These are phyloP conservation scores for Solanum etuberosum DNA, from an alignment of 257 asterid species.

Conservation along the genomic window DNA sequence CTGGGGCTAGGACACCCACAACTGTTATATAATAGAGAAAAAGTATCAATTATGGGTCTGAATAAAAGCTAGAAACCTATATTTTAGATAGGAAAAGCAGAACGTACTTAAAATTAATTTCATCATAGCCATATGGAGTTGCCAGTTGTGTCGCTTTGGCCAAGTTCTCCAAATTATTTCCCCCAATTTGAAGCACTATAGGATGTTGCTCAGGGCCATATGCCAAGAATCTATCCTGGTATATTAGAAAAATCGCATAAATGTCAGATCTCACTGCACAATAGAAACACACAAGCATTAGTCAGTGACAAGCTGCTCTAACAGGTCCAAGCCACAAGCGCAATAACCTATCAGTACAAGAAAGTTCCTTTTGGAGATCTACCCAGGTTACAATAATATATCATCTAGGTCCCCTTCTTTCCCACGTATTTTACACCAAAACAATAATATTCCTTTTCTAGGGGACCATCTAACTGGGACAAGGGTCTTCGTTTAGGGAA, in stretches of 20 bases:
- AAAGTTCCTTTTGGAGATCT: neutral
- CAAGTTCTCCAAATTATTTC: conserved; percentile 73
- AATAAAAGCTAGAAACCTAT: neutral
- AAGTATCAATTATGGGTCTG: conserved; percentile 7
- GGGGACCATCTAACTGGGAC: neutral
- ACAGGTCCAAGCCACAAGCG: neutral
- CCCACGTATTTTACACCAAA: neutral
- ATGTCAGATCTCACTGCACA: neutral
- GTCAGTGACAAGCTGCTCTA: neutral
- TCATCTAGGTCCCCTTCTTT: neutral
- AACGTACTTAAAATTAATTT: conserved; percentile 85
- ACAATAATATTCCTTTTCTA: neutral
- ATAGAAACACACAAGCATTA: neutral
- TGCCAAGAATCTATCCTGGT: conserved; percentile 82
- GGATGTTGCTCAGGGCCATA: conserved; percentile 93
- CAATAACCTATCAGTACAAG: neutral
- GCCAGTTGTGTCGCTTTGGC: conserved; percentile 91
- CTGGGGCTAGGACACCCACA: conserved; percentile 97
- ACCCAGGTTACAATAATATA: neutral
- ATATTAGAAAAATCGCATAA: conserved; percentile 11
- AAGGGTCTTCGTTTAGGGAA: neutral
- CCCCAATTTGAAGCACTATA: conserved; percentile 92
- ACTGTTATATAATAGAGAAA: conserved; percentile 28
- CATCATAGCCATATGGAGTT: conserved; percentile 79
- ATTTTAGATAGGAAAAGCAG: neutral